Conservation (phyloP, 768 basidiomycete genomes). For the Dioszegia aurantiaca region DNA sequence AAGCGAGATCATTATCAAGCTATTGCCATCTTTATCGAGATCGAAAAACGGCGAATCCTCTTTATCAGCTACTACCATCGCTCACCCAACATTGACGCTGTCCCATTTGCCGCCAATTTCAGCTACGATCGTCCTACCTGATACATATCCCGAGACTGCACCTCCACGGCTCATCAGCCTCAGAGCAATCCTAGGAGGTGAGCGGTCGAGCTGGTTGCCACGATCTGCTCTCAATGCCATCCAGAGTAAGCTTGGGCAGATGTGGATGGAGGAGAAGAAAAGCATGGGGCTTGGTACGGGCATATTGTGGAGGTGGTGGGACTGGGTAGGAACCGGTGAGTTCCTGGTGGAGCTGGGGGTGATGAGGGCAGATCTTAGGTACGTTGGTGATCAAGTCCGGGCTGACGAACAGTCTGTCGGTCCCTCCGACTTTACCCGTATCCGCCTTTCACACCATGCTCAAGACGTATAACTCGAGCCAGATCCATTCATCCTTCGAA, state of each 20-base stretch:
- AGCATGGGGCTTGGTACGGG: slow-evolving; percentile 28
- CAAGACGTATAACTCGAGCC: slow-evolving; percentile 35
- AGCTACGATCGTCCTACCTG: slow-evolving; percentile 25
- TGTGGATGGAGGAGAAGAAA: slow-evolving; percentile 39
- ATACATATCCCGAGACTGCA: slow-evolving; percentile 24
- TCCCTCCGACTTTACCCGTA: slow-evolving; percentile 26
- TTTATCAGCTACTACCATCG: neutral
- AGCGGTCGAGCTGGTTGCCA: slow-evolving; percentile 26
- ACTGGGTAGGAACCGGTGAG: slow-evolving; percentile 44
- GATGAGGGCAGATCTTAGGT: slow-evolving; percentile 23
- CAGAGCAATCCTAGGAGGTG: slow-evolving; percentile 19
- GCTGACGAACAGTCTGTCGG: slow-evolving; percentile 29
- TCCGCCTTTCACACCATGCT: slow-evolving; percentile 34
- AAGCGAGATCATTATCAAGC: slow-evolving; percentile 5
- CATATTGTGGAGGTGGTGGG: slow-evolving; percentile 48
- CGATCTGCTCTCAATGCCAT: slow-evolving; percentile 13
- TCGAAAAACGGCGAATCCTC: slow-evolving; percentile 3
- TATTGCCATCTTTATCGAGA: slow-evolving; percentile 10
- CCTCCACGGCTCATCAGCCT: slow-evolving; percentile 21
- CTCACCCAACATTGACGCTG: slow-evolving; percentile 22
- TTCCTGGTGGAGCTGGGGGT: slow-evolving; percentile 34
- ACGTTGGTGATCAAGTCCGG: slow-evolving; percentile 14
- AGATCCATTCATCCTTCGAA: slow-evolving; percentile 57
- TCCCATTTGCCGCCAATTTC: slow-evolving; percentile 33
- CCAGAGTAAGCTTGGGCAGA: slow-evolving; percentile 17